Evolutionary conservation across 371 early-diverging fungal species (phyloP).

Genomic region (Mortierella sp.): DNA sequence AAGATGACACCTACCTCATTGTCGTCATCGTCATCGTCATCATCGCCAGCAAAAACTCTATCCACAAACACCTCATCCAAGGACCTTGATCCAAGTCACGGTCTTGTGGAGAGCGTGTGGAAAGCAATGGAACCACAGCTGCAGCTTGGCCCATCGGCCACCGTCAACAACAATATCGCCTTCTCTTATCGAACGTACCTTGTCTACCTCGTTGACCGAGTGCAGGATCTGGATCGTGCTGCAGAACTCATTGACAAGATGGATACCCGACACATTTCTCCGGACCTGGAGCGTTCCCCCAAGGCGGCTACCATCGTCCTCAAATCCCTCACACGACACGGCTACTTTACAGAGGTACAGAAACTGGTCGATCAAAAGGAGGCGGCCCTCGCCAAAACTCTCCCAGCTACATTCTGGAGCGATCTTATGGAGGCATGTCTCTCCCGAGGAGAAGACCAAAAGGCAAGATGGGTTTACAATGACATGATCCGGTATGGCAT

Average conservation of each 20-base stretch:
- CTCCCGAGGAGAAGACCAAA: slow-evolving; percentile 31
- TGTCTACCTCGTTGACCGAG: slow-evolving; percentile 22
- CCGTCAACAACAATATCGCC: slow-evolving; percentile 26
- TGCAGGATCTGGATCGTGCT: slow-evolving; percentile 35
- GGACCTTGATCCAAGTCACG: slow-evolving; percentile 7
- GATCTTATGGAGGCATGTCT: slow-evolving; percentile 41
- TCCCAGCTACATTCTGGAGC: slow-evolving; percentile 28
- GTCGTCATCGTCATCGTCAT: slow-evolving; percentile 1
- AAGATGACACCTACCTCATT: slow-evolving; percentile 21
- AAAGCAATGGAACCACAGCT: slow-evolving; percentile 38
- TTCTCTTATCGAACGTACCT: slow-evolving; percentile 46
- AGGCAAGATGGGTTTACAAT: slow-evolving; percentile 43
- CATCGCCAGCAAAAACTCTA: neutral
- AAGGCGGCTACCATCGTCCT: slow-evolving; percentile 20
- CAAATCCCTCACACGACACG: slow-evolving; percentile 18
- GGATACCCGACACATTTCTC: slow-evolving; percentile 30
- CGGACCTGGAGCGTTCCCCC: slow-evolving; percentile 40
- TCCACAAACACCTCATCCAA: neutral
- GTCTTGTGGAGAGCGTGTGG: slow-evolving; percentile 40
- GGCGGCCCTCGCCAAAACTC: slow-evolving; percentile 24
- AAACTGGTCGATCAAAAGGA: slow-evolving; percentile 34
- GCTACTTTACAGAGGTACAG: slow-evolving; percentile 45
- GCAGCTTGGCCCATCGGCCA: slow-evolving; percentile 2
- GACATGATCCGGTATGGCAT: slow-evolving; percentile 44
- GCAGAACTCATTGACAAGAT: slow-evolving; percentile 44